Evolutionary conservation across 2,329 filamentous ascomycete species (phyloP).

Genomic region (Verticillium klebahnii): DNA sequence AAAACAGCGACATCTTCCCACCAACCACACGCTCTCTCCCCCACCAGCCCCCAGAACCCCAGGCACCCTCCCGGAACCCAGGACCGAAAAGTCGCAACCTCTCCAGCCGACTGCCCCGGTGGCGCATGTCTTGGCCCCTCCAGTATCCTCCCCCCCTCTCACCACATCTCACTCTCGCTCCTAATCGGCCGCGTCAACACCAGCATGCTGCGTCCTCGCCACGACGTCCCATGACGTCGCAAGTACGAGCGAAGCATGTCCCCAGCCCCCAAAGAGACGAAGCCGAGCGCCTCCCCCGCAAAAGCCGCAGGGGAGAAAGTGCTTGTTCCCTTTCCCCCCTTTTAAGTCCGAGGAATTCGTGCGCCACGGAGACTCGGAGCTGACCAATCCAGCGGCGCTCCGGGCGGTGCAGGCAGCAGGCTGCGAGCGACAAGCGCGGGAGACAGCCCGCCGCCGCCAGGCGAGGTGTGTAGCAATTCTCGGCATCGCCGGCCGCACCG

Average conservation of each 20-base stretch:
- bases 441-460: not conserved
- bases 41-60: not conserved
- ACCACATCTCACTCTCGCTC: not conserved
- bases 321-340: too few species aligned
- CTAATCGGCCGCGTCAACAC: not conserved
- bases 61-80: not conserved
- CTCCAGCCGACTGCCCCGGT: not conserved
- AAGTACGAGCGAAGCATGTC: not conserved
- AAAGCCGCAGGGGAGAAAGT: too few species aligned
- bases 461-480: not conserved
- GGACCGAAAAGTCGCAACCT: not conserved
- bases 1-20: not conserved
- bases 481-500: not conserved
- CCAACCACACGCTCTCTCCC: not conserved
- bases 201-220: not conserved
- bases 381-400: too few species aligned
- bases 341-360: too few species aligned
- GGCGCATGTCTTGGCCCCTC: not conserved
- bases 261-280: not conserved
- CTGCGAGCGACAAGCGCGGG: not conserved
- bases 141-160: not conserved
- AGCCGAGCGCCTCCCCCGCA: too few species aligned
- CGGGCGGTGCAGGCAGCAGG: too few species aligned
- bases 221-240: not conserved
- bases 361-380: too few species aligned